Conservation (phyloP, 2,329 filamentous ascomycete genomes). For the Penicillium corylophilum region DNA sequence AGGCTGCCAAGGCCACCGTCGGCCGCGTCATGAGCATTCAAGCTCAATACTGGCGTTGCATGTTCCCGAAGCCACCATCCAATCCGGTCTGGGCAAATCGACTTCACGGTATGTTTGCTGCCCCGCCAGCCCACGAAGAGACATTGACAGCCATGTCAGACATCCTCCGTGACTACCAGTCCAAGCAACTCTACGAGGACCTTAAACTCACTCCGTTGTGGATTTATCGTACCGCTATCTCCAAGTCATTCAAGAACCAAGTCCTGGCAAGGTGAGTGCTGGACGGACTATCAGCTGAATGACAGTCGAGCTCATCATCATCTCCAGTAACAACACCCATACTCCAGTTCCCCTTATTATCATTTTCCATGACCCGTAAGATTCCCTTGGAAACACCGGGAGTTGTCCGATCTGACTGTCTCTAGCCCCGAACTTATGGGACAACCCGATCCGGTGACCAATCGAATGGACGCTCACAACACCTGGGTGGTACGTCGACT, state of each 20-base stretch:
- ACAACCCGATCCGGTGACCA: conserved; percentile 67
- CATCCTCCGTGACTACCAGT: conserved; percentile 74
- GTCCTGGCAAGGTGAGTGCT: conserved; percentile 68
- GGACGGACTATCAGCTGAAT: background rate
- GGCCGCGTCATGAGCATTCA: conserved; percentile 59
- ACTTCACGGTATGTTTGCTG: conserved; percentile 55
- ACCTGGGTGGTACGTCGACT: conserved; percentile 72
- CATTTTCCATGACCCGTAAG: conserved; percentile 87
- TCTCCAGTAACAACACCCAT: conserved; percentile 60
- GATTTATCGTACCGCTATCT: conserved; percentile 71
- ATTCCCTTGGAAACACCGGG: conserved; percentile 16
- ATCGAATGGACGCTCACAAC: conserved; percentile 76
- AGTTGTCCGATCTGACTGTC: conserved; percentile 11
- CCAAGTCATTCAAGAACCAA: conserved; percentile 79
- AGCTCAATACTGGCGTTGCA: conserved; percentile 78
- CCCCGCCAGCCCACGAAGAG: background rate
- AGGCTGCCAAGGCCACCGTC: conserved; percentile 56
- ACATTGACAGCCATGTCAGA: conserved; percentile 48
- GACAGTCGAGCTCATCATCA: background rate
- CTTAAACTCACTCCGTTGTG: conserved; percentile 77
- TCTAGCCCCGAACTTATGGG: conserved; percentile 67
- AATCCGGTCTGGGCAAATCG: conserved; percentile 48
- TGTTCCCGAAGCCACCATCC: conserved; percentile 62
- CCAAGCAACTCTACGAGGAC: conserved; percentile 67
- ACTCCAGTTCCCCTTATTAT: conserved; percentile 69